Percentiles rank a stretch among this genome's conserved stretches.
Conservation (phyloP, 2,329 filamentous ascomycete species). For the Phialophora verrucosa region DNA sequence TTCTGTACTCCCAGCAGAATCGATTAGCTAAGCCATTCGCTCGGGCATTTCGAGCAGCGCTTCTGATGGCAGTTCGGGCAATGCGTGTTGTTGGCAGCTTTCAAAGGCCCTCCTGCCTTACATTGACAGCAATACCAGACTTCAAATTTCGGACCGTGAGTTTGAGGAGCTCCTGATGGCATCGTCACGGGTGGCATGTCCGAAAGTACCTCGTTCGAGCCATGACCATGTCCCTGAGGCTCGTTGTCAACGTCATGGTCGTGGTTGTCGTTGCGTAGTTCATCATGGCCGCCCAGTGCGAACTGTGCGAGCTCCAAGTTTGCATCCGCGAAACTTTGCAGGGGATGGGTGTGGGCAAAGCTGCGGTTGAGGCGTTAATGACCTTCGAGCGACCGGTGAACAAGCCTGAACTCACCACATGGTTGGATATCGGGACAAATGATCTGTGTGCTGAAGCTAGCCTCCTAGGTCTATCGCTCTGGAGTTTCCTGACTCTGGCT, state of each 20-base stretch:
- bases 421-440: not conserved
- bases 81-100: not conserved
- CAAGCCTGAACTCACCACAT: not conserved
- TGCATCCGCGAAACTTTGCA: not conserved
- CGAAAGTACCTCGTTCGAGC: not conserved
- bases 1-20: not conserved
- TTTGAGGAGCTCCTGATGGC: slow-evolving; percentile 8
- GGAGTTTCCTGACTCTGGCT: not conserved
- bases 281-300: not conserved
- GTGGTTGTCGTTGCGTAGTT: not conserved
- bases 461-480: not conserved
- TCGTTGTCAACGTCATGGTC: not conserved
- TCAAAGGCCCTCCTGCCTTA: not conserved
- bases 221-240: not conserved
- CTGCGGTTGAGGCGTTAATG: not conserved
- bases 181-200: not conserved
- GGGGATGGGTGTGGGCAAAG: not conserved
- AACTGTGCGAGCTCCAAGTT: not conserved
- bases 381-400: not conserved
- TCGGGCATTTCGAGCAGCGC: not conserved
- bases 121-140: not conserved
- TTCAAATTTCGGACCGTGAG: not conserved
- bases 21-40: not conserved
- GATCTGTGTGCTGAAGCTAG: not conserved
- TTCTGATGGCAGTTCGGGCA: not conserved